Percentiles rank a stretch among this genome's conserved stretches.
Conservation (phyloP, 495 filamentous ascomycete genomes). For the Daldinia childiae region DNA sequence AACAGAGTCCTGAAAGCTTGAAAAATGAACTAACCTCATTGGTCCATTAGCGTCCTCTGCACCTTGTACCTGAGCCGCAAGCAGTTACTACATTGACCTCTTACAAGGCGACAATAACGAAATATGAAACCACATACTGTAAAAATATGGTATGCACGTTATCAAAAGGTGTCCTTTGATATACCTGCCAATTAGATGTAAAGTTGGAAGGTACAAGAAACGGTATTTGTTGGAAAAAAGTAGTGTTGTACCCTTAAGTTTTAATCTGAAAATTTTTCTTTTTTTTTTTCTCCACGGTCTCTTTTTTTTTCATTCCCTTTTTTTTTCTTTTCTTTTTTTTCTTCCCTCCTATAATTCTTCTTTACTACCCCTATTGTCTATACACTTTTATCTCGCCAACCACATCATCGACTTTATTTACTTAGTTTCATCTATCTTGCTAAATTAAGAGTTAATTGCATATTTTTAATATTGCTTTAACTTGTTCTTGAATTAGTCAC, state of each 20-base stretch:
- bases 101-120: constrained; percentile 9
- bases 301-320: constrained; percentile 8
- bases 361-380: background rate
- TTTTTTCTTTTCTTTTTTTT: constrained; percentile 9
- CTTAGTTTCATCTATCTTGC: background rate
- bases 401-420: background rate
- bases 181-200: background rate
- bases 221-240: background rate
- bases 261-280: constrained; percentile 21
- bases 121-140: constrained; percentile 10
- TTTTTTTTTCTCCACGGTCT: constrained; percentile 26
- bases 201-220: background rate
- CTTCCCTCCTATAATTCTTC: background rate
- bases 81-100: constrained; percentile 21
- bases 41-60: constrained; percentile 15
- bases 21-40: constrained; percentile 21
- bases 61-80: constrained; percentile 32
- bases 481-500: background rate
- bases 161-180: constrained; percentile 11
- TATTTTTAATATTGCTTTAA: background rate
- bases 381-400: background rate
- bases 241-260: constrained; percentile 14
- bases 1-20: constrained; percentile 1
- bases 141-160: background rate
- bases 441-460: background rate